These are phyloP conservation scores for Strobilomyces confusus DNA, from an alignment of 768 basidiomycete species.

Conservation along the genomic window DNA sequence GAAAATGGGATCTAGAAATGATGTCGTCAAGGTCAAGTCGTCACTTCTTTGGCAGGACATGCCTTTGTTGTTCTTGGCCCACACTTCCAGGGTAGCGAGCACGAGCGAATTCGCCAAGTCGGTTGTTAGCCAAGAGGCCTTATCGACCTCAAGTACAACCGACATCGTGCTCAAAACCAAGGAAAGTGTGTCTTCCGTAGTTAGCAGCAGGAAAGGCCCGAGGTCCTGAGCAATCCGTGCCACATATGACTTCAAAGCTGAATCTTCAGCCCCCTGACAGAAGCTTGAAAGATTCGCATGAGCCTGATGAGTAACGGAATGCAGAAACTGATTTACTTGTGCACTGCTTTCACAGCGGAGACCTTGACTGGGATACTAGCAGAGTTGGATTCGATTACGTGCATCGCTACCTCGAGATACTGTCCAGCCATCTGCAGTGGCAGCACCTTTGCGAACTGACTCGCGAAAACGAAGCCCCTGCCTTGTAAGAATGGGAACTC, in stretches of 20 bases:
- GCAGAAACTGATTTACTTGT: constrained; percentile 61
- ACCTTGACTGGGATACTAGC: constrained; percentile 87
- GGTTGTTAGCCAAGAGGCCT: constrained; percentile 65
- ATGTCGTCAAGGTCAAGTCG: constrained; percentile 1
- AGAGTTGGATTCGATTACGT: constrained; percentile 71
- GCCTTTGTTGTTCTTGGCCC: constrained; percentile 89
- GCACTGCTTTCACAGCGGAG: constrained; percentile 88
- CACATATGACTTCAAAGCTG: constrained; percentile 59
- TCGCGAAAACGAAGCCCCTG: constrained; percentile 90
- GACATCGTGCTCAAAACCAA: constrained; percentile 85
- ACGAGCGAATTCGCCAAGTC: constrained; percentile 67
- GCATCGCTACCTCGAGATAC: constrained; percentile 83
- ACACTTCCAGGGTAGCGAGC: constrained; percentile 68
- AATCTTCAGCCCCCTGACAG: constrained; percentile 56
- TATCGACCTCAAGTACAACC: constrained; percentile 70
- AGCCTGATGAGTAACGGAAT: neutral
- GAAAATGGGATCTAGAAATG: constrained; percentile 75
- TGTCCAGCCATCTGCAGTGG: constrained; percentile 72
- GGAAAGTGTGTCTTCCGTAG: constrained; percentile 85
- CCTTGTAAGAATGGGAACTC: constrained; percentile 94
- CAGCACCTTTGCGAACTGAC: constrained; percentile 75
- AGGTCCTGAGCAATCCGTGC: constrained; percentile 75
- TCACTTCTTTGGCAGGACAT: neutral
- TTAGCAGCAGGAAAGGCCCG: constrained; percentile 73
- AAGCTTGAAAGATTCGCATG: constrained; percentile 46